Evolutionary conservation across 2,329 filamentous ascomycete species (phyloP).

Genomic region (Rugonectria rugulosa): DNA sequence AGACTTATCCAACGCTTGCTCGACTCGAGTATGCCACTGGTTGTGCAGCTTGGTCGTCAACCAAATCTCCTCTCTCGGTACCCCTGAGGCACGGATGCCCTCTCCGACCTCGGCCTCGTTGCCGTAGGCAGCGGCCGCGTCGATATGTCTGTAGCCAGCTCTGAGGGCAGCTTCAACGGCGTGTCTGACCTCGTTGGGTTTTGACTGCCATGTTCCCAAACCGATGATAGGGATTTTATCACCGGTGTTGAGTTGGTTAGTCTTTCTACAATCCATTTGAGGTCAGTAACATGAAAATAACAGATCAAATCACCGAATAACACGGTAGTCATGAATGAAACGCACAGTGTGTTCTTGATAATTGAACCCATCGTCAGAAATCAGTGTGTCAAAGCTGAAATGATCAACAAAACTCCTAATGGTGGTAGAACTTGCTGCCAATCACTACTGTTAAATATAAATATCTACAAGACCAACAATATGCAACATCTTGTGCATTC

Average conservation of each 20-base stretch:
- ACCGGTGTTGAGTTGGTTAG: slow-evolving; percentile 80
- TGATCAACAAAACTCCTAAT: too few species aligned
- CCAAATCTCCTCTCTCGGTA: slow-evolving; percentile 72
- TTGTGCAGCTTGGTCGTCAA: slow-evolving; percentile 86
- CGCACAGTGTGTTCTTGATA: too few species aligned
- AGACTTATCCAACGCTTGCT: slow-evolving; percentile 66
- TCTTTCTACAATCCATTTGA: too few species aligned
- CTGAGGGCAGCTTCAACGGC: slow-evolving; percentile 76
- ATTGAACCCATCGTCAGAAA: too few species aligned
- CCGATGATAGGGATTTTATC: slow-evolving; percentile 80
- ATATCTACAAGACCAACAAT: too few species aligned
- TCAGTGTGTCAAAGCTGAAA: too few species aligned
- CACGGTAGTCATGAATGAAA: too few species aligned
- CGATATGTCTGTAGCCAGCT: slow-evolving; percentile 77
- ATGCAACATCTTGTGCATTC: too few species aligned
- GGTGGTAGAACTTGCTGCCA: too few species aligned
- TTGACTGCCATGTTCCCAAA: slow-evolving; percentile 81
- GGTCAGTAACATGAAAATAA: too few species aligned
- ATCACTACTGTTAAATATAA: too few species aligned
- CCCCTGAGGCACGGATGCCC: slow-evolving; percentile 69
- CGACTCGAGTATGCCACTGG: slow-evolving; percentile 75
- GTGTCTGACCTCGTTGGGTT: slow-evolving; percentile 70
- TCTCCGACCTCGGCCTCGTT: slow-evolving; percentile 76
- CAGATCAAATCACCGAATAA: too few species aligned
- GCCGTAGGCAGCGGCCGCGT: slow-evolving; percentile 79